A percentile compares a stretch with the other conserved stretches of the same genome.
Evolutionary conservation across 192 early-diverging fungal genomes (phyloP).

Genomic region (Backusella psychrophila): DNA sequence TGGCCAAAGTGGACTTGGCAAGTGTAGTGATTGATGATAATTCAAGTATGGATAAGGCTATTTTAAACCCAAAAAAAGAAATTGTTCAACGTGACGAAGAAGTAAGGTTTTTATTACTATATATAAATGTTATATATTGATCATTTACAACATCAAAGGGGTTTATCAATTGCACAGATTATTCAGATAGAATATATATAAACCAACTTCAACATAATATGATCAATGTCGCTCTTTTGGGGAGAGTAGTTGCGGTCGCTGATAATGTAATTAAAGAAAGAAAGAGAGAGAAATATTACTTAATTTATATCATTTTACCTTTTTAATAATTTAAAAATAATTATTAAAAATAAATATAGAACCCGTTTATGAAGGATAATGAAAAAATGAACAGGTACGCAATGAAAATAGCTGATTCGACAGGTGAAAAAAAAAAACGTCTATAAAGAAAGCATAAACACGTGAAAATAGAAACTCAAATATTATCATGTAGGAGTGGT

Average conservation of each 20-base stretch:
- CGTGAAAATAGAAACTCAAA: conserved; percentile 4
- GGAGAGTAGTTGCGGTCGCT: conserved; percentile 10
- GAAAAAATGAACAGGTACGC: conserved; percentile 25
- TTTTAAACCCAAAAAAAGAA: neutral
- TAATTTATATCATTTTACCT: neutral
- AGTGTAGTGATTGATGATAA: neutral
- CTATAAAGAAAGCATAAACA: neutral
- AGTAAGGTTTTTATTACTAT: neutral
- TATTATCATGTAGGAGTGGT: conserved; percentile 6
- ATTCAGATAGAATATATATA: conserved; percentile 6
- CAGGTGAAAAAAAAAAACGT: conserved; percentile 4
- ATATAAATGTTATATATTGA: neutral
- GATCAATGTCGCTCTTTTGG: conserved; percentile 28
- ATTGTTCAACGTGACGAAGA: conserved; percentile 15
- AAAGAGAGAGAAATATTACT: neutral
- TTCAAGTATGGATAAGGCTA: neutral
- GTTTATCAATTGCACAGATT: conserved; percentile 18
- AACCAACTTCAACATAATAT: conserved; percentile 11
- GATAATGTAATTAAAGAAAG: conserved; percentile 23
- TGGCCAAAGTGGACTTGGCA: conserved; percentile 7
- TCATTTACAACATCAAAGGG: neutral
- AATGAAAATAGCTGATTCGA: conserved; percentile 23
- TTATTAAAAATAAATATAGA: conserved; percentile 14
- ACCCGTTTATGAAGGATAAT: conserved; percentile 7
- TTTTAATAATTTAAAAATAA: neutral